Evolutionary conservation across 768 basidiomycete species (phyloP).

Genomic region (Cubamyces lactineus): DNA sequence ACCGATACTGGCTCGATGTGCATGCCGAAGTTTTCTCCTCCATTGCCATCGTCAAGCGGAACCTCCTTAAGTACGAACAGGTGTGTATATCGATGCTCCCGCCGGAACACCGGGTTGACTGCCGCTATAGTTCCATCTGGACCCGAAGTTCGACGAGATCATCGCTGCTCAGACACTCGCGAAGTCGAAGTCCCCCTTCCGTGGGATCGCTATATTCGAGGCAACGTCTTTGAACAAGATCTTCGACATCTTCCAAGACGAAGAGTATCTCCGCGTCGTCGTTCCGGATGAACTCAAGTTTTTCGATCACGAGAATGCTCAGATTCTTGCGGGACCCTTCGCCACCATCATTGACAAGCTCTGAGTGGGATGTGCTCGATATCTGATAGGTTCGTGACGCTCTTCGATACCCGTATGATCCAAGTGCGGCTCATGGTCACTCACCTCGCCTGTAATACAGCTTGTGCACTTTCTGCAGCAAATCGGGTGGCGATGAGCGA

Average conservation of each 20-base stretch:
- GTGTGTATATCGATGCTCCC: slow-evolving; percentile 21
- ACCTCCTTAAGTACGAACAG: slow-evolving; percentile 42
- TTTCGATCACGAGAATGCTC: slow-evolving; percentile 25
- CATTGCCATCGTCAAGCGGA: slow-evolving; percentile 38
- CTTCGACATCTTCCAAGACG: slow-evolving; percentile 23
- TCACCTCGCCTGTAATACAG: too few species aligned
- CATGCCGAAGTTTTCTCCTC: slow-evolving; percentile 37
- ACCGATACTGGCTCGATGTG: slow-evolving; percentile 35
- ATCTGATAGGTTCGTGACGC: too few species aligned
- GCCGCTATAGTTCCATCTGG: slow-evolving; percentile 24
- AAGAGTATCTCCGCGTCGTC: slow-evolving; percentile 25
- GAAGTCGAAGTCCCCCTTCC: slow-evolving; percentile 17
- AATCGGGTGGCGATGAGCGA: too few species aligned
- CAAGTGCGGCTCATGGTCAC: too few species aligned
- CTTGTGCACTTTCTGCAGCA: too few species aligned
- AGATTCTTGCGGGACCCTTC: slow-evolving; percentile 23
- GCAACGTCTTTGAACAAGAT: slow-evolving; percentile 24
- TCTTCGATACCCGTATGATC: too few species aligned
- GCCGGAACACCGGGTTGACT: too few species aligned
- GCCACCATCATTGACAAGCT: slow-evolving; percentile 20
- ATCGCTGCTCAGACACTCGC: slow-evolving; percentile 18
- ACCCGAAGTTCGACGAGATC: slow-evolving; percentile 12
- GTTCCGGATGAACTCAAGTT: slow-evolving; percentile 24
- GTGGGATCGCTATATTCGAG: slow-evolving; percentile 24
- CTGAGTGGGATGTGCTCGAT: not conserved